Conservation (phyloP, 495 filamentous ascomycete genomes). For the Geopyxis carbonaria region DNA sequence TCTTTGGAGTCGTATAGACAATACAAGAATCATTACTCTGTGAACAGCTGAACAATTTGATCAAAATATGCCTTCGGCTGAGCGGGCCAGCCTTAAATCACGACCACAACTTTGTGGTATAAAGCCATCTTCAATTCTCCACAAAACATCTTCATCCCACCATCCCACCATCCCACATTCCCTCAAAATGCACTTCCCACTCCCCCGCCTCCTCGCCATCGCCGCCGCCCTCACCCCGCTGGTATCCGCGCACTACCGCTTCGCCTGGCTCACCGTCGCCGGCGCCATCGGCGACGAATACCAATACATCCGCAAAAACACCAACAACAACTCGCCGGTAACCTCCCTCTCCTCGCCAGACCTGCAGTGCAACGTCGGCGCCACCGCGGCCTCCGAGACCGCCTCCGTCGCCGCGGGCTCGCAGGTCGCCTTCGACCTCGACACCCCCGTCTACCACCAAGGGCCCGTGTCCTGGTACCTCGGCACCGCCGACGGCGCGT, state of each 20-base stretch:
- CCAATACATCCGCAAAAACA: conserved; percentile 39
- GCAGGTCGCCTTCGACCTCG: conserved; percentile 13
- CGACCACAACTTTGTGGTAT: no score
- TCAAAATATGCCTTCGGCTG: no score
- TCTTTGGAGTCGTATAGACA: no score
- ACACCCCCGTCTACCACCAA: conserved; percentile 42
- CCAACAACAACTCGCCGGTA: conserved; percentile 43
- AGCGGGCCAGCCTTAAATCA: no score
- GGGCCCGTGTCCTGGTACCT: conserved; percentile 38
- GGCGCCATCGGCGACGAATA: conserved; percentile 31
- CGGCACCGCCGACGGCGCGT: conserved; percentile 27
- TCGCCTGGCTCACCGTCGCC: conserved; percentile 33
- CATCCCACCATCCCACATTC: conserved; percentile 5
- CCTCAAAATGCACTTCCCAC: conserved; percentile 4
- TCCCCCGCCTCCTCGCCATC: no score
- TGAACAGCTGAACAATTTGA: no score
- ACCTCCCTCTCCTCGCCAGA: conserved; percentile 35
- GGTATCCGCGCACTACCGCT: conserved; percentile 21
- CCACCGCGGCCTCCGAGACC: no score
- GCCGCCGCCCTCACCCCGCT: no score
- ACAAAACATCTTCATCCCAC: no score
- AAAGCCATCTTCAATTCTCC: no score
- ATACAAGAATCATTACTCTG: no score
- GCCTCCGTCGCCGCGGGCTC: no score
- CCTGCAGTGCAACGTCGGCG: conserved; percentile 43